Evolutionary conservation across 208 protist species (phyloP).

Genomic region (Leishmania martiniquensis): DNA sequence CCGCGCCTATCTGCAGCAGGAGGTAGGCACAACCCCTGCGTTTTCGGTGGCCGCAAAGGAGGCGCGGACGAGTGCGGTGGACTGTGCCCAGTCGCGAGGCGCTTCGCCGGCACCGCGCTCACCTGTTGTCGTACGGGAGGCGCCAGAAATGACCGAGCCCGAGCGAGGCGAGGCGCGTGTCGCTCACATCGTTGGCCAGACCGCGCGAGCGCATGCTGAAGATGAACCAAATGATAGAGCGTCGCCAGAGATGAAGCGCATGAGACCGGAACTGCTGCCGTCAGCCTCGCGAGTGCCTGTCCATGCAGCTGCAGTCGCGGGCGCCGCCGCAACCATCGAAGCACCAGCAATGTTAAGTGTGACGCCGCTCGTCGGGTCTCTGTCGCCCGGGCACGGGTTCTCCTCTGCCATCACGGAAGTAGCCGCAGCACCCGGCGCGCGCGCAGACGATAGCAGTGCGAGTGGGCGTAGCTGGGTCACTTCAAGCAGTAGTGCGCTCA

Average conservation of each 20-base stretch:
- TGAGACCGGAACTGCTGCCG: constrained; percentile 5
- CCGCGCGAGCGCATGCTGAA: neutral
- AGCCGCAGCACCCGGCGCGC: neutral
- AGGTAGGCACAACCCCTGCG: neutral
- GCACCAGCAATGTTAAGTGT: neutral
- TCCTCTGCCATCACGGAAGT: constrained; percentile 9
- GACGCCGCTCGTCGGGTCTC: neutral
- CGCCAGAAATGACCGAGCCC: too few species aligned
- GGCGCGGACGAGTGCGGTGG: neutral
- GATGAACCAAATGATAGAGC: neutral
- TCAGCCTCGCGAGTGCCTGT: neutral
- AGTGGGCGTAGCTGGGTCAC: neutral
- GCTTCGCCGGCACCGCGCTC: neutral
- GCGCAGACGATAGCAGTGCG: neutral
- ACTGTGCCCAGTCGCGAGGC: neutral
- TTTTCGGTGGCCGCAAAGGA: neutral
- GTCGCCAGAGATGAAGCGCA: constrained; percentile 12
- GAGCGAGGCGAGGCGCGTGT: neutral
- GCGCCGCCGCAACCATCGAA: neutral
- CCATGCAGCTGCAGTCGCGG: neutral
- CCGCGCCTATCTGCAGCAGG: constrained; percentile 20
- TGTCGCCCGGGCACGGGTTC: constrained; percentile 16
- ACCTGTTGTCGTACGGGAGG: neutral
- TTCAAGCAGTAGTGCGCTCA: neutral
- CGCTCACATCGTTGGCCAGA: neutral